Evolutionary conservation across 495 filamentous ascomycete genomes (phyloP).

Genomic region (Daldinia vernicosa): DNA sequence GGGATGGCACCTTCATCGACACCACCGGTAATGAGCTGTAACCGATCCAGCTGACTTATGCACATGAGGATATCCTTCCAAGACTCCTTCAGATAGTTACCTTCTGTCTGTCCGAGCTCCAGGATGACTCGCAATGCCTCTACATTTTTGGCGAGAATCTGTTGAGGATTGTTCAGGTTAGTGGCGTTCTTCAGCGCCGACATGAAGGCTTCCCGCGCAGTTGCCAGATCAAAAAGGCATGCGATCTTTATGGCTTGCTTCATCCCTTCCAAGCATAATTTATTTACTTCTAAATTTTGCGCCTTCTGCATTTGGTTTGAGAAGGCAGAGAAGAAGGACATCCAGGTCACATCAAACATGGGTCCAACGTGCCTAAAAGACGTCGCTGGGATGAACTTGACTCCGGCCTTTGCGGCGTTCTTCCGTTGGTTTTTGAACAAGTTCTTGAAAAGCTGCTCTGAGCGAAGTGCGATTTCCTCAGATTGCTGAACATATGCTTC

Average conservation of each 20-base stretch:
- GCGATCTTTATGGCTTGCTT: slow-evolving; percentile 91
- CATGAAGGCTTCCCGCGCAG: slow-evolving; percentile 91
- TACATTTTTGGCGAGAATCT: slow-evolving; percentile 96
- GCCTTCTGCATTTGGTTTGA: slow-evolving; percentile 92
- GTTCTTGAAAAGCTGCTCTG: slow-evolving; percentile 85
- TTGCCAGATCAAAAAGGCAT: slow-evolving; percentile 91
- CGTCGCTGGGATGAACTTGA: slow-evolving; percentile 88
- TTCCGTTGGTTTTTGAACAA: slow-evolving; percentile 85
- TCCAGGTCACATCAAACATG: slow-evolving; percentile 99
- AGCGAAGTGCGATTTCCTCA: slow-evolving; percentile 78
- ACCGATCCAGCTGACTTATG: slow-evolving; percentile 92
- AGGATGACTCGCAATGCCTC: slow-evolving; percentile 91
- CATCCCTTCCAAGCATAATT: slow-evolving; percentile 92
- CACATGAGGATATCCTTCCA: slow-evolving; percentile 97
- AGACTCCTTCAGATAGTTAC: slow-evolving; percentile 84
- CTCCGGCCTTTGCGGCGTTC: slow-evolving; percentile 71
- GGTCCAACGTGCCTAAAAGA: slow-evolving; percentile 94
- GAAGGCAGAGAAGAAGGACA: slow-evolving; percentile 94
- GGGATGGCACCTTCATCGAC: slow-evolving; percentile 92
- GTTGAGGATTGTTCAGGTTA: slow-evolving; percentile 91
- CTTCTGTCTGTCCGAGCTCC: slow-evolving; percentile 90
- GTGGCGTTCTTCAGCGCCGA: slow-evolving; percentile 92
- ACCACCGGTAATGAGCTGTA: slow-evolving; percentile 93
- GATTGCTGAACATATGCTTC: slow-evolving; percentile 95
- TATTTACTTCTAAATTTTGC: slow-evolving; percentile 88